Base-by-base conservation (phyloP, 2,329 filamentous ascomycete genomes). In the Helotiales sp. region DNA sequence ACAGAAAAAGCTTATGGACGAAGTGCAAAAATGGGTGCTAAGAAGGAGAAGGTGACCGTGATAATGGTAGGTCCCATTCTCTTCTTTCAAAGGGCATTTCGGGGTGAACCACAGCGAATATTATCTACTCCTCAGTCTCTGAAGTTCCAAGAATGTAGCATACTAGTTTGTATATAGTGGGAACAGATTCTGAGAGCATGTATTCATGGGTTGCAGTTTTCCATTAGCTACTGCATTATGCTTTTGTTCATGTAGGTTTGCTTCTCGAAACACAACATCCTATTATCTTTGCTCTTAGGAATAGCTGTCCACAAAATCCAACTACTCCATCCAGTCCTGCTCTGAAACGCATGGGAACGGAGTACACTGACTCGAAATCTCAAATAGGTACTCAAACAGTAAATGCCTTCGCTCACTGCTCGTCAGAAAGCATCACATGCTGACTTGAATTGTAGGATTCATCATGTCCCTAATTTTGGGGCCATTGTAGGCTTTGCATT, bases 331-430 rank as follows among this genome's bases (percentile, higher is more conserved):
- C n/a, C n/a, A n/a, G n/a, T n/a, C n/a, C n/a, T n/a, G n/a, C n/a
- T n/a, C n/a, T n/a, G n/a, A n/a, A n/a, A n/a, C n/a, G n/a, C n/a
- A n/a, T n/a, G n/a, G n/a, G n/a, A n/a, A n/a, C n/a, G n/a, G n/a
- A n/a, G n/a, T n/a, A n/a, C n/a, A n/a, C n/a, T n/a, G n/a, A n/a
- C n/a, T n/a, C n/a, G n/a, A n/a, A n/a, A n/a, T n/a, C n/a, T n/a
- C n/a, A n/a, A n/a, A n/a, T n/a, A n/a, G n/a, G n/a, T 65, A 63
- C 60, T 63, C 55, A 36, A 67, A 67, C 57, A 65, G 64, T 64
- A 46, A 22, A 61, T 33, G 19, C 22, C 33, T 25, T 24, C 25
- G 6, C 15, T 12, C 33, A 22, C 29, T 3, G 15, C 17, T 13
- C 8, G 22, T 5, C n/a, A 19, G 17, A 19, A 24, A 6, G n/a